Evolutionary conservation across 345 rosid species (phyloP), one percentile per base, ranked within the genome.

Genomic region (Adansonia digitata): DNA sequence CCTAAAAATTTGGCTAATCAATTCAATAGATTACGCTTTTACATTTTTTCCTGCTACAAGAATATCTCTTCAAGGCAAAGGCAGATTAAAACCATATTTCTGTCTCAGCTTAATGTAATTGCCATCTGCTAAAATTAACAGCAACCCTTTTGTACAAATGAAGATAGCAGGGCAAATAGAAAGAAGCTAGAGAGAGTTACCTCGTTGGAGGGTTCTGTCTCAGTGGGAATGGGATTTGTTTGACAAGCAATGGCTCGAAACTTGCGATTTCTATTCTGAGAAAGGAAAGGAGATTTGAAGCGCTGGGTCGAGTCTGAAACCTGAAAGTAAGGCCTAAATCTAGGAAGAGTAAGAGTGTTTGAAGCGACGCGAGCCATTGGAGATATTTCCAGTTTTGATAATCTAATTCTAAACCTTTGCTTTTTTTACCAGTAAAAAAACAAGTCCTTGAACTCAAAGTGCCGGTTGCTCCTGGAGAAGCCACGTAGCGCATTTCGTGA

Each of bases 231-330:
- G 43, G 87, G 86, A 69, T 84, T 80, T 12, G 81, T 69, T 62
- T 83, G 84, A 77, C 90, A 84, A 57, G 85, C 83, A 4, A 82
- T 29, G 31, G 75, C 46, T 56, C 74, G 82, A 55, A 83, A 80
- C 59, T 49, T 34, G 69, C 76, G 84, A 35, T 31, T 14, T 56
- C 48, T 76, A 37, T 6, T 35, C 5, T 17, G 80, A 34, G 27
- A 48, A 35, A 11, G 73, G 24, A 60, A 59, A 35, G 74, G 62
- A 22, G 80, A 26, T 18, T 67, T 81, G 37, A 67, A 2, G 67
- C 57, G 74, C 0, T 7, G 65, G 0, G 77, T 72, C 3, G 74
- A 56, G 5, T 76, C 79, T 18, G 74, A 37, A 51, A 60, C 40
- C 11, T 60, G 76, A 71, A 78, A 79, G 69, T 17, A 56, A 24